phyloP scores from a whole-genome alignment of 208 protist species.

The Leishmania amazonensis region DNA sequence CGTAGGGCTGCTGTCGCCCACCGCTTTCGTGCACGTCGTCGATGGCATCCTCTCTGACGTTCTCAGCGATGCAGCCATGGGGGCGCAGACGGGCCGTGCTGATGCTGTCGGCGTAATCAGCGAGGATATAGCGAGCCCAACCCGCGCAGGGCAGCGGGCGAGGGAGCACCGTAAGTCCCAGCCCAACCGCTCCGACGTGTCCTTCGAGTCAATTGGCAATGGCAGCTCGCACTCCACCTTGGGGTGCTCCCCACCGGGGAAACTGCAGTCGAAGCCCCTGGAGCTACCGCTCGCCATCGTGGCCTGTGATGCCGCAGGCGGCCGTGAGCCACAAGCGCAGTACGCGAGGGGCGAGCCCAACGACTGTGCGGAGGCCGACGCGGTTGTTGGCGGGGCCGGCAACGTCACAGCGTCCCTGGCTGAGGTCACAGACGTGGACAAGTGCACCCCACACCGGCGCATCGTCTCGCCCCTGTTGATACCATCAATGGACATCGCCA shows the following conservation, averaged over 20 bases:
- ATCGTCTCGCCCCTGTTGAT: constrained; percentile 1
- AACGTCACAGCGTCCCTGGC: neutral
- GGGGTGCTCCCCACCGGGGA: too few species aligned
- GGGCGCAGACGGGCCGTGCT: neutral
- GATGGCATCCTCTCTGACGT: constrained; percentile 6
- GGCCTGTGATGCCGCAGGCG: neutral
- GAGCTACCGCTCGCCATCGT: neutral
- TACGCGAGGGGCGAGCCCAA: neutral
- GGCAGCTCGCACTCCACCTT: neutral
- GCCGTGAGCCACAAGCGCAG: neutral
- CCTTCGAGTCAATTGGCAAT: neutral
- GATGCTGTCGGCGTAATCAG: neutral
- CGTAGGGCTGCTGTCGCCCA: neutral
- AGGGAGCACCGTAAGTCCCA: neutral
- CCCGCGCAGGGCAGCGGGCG: neutral
- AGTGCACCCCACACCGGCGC: neutral
- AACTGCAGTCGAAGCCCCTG: neutral
- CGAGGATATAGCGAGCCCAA: neutral
- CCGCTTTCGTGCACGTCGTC: neutral
- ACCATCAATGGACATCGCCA: neutral
- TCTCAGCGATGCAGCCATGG: neutral
- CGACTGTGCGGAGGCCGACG: neutral
- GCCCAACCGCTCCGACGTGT: neutral
- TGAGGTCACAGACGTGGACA: neutral
- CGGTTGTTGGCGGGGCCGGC: neutral